phyloP scores from a whole-genome alignment of 371 early-diverging fungal genomes.

The Batkoa obscura region DNA sequence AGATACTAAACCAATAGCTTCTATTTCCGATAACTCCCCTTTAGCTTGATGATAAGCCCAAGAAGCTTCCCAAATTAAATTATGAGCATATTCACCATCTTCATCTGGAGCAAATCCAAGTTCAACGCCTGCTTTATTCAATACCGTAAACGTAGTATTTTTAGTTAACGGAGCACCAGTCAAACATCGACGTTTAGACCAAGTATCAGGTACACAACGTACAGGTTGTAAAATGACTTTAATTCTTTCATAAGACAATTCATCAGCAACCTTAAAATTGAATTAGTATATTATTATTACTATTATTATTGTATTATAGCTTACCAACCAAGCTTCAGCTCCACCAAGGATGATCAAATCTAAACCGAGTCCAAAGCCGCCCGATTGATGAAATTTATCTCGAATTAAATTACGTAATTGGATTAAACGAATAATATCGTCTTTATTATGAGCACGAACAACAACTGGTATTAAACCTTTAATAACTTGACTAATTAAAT shows the following conservation, averaged over 20 bases:
- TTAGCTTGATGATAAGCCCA: constrained; percentile 31
- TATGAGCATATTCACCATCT: constrained; percentile 35
- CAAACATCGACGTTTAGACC: constrained; percentile 46
- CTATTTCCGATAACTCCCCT: constrained; percentile 25
- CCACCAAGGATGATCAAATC: constrained; percentile 36
- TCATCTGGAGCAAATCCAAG: constrained; percentile 28
- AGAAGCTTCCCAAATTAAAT: constrained; percentile 60
- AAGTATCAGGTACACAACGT: constrained; percentile 39
- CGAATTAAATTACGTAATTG: constrained; percentile 22
- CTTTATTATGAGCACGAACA: constrained; percentile 34
- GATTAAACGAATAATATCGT: constrained; percentile 48
- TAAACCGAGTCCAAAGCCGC: constrained; percentile 15
- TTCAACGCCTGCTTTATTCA: constrained; percentile 38
- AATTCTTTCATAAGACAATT: constrained; percentile 29
- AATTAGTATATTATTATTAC: not conserved
- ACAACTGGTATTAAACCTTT: constrained; percentile 41
- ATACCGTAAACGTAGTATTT: constrained; percentile 32
- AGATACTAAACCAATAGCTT: constrained; percentile 50
- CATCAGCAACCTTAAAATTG: constrained; percentile 28
- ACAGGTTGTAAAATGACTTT: constrained; percentile 42
- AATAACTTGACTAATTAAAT: constrained; percentile 20
- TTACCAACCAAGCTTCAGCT: constrained; percentile 26
- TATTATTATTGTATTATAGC: not conserved
- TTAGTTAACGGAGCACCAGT: constrained; percentile 33
- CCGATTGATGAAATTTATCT: not conserved